Evolutionary conservation across 352 stramenopile species (phyloP).

Genomic region (Phytophthora aleatoria): DNA sequence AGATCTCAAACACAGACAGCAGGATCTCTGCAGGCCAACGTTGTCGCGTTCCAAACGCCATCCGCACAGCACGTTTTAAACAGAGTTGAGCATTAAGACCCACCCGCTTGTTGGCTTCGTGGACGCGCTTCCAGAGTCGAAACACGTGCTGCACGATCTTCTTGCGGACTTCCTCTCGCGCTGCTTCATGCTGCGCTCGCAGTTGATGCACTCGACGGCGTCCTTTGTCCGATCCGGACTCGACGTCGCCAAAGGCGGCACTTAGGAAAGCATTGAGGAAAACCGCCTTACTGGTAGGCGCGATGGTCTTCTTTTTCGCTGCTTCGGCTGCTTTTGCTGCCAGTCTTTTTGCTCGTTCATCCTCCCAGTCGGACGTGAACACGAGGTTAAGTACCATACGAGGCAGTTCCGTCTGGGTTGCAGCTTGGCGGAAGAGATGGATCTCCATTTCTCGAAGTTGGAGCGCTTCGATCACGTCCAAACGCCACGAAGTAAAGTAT

Average conservation of each 20-base stretch:
- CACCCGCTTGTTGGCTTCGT: conserved; percentile 49
- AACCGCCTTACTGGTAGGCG: conserved; percentile 11
- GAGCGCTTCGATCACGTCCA: conserved; percentile 49
- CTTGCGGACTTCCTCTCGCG: conserved; percentile 53
- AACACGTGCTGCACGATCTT: conserved; percentile 77
- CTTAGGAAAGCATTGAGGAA: conserved; percentile 57
- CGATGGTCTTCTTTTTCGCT: conserved; percentile 15
- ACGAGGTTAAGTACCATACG: conserved; percentile 77
- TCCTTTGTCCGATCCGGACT: conserved; percentile 28
- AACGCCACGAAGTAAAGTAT: conserved; percentile 51
- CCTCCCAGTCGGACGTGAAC: conserved; percentile 58
- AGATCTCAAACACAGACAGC: conserved; percentile 69
- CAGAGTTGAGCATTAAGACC: conserved; percentile 73
- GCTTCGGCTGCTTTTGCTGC: conserved; percentile 20
- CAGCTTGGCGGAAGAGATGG: conserved; percentile 59
- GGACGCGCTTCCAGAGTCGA: conserved; percentile 61
- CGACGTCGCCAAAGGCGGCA: conserved; percentile 53
- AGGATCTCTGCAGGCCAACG: conserved; percentile 69
- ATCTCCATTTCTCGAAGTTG: conserved; percentile 68
- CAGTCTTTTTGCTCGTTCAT: conserved; percentile 26
- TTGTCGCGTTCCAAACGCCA: conserved; percentile 61
- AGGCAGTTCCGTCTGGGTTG: conserved; percentile 48
- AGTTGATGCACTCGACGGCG: conserved; percentile 41
- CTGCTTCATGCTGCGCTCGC: conserved; percentile 46
- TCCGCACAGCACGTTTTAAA: conserved; percentile 66